Base-by-base conservation (phyloP, 805 yeast species). In the Kodamaea kakaduensis region DNA sequence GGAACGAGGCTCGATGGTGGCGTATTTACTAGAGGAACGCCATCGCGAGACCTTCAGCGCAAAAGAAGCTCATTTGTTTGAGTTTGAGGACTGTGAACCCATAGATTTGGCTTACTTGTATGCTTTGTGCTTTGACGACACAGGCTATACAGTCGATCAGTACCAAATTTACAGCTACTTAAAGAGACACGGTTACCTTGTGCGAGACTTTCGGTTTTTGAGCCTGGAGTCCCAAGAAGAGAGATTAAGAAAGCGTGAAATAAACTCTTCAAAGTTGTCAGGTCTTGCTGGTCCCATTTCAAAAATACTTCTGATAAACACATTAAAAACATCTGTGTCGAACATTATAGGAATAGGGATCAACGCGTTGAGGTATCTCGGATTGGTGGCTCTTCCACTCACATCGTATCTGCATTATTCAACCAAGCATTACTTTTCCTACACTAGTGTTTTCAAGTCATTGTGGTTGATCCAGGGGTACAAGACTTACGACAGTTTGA, bases 161-260 rank as follows among this genome's bases (percentile, higher is more conserved):
- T 81, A 78, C 44, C 76, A 75, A 28, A 88, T 83, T 0, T 90
- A 80, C 58, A 71, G 89, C 0, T 71, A 83, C 39, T 62, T 89
- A 48, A 84, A 82, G 47, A 72, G 95, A 51, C 69, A 78, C 34
- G 97, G 97, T 0, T 89, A 81, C 51, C 70, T 83, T 14, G 83
- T 63, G 12, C 55, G 48, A 27, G 56, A 51, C 17, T 49, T 24
- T 37, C 38, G 32, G 22, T 13, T 26, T 6, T 21, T 34, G 24
- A 25, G 17, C 17, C 2, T 12, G 12, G 18, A 21, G 19, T 23
- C 17, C 17, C 37, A n/a, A n/a, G n/a, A n/a, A n/a, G n/a, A n/a
- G n/a, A n/a, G n/a, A n/a, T n/a, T n/a, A n/a, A n/a, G n/a, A n/a
- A n/a, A n/a, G n/a, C n/a, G n/a, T n/a, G n/a, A n/a, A n/a, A n/a